Base-by-base conservation (phyloP, 306 rosid genomes). In the Dryas alaskensis region DNA sequence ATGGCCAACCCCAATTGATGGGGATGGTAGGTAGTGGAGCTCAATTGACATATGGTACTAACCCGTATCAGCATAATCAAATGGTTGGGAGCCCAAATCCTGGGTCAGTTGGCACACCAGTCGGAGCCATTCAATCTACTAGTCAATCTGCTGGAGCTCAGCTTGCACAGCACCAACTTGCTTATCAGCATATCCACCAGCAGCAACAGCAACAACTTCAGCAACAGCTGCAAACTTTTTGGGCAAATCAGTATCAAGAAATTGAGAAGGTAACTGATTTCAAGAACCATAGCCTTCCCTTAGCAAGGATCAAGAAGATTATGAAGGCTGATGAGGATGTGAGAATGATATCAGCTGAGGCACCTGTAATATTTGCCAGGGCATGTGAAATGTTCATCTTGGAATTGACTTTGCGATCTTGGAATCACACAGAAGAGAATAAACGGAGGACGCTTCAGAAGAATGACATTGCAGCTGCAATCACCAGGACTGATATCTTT, bases 241-340 rank as follows among this genome's bases (percentile, higher is more conserved):
- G 92, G 92, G 67, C 81, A 22, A 84, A 74, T 49, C 95, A 89
- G 60, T 78, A 76, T 70, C 86, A 83, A 80, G 92, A 89, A 72
- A 87, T 87, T 6, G 88, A 83, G 69, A 85, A 79, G 76, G 92
- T 78, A 13, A 76, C 79, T 25, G 92, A 87, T 83, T 89, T 87
- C 87, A 89, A 89, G 87, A 89, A 89, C 78, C 91, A 89, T 67
- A 87, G 88, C 79, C 94, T 89, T 76, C 94, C 94, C 52, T 65
- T 89, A 65, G 91, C 94, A 60, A 83, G 92, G 82, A 89, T 89
- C 79, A 89, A 85, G 79, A 89, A 89, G 88, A 87, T 87, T 8
- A 89, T 89, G 92, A 89, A 87, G 80, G 95, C 88, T 5, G 92
- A 89, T 60, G 88, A 89, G 86, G 92, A 89, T 83, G 95, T 89